These are phyloP conservation scores for Cephaloascus fragrans DNA, from an alignment of 805 yeast species.

Conservation along the genomic window DNA sequence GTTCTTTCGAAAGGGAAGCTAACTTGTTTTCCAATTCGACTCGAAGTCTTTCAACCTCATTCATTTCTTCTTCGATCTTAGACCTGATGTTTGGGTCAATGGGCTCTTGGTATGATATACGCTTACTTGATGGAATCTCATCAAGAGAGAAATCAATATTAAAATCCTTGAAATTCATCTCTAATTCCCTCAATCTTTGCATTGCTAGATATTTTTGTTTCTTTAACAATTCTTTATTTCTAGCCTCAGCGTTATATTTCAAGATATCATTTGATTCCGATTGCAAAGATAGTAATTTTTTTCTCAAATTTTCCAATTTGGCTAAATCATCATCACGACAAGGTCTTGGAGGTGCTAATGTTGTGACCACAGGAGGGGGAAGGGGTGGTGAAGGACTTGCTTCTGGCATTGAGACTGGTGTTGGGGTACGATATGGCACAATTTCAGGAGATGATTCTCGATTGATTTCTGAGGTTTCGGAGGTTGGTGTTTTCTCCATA, in stretches of 20 bases:
- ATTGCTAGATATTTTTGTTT: slow-evolving; percentile 58
- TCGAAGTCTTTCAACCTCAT: slow-evolving; percentile 30
- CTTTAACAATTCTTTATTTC: slow-evolving; percentile 45
- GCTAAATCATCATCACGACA: slow-evolving; percentile 41
- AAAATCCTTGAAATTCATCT: slow-evolving; percentile 54
- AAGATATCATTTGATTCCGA: slow-evolving; percentile 69
- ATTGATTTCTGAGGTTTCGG: slow-evolving; percentile 2
- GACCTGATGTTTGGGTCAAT: slow-evolving; percentile 23
- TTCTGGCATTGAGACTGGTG: neutral
- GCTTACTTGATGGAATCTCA: neutral
- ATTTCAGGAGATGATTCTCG: slow-evolving; percentile 6
- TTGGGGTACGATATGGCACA: neutral
- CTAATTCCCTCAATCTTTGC: slow-evolving; percentile 64
- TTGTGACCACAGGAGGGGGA: neutral
- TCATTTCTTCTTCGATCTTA: slow-evolving; percentile 29
- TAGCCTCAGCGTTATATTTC: slow-evolving; percentile 44
- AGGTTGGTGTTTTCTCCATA: slow-evolving; percentile 1
- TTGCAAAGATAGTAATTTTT: slow-evolving; percentile 52
- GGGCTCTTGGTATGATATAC: neutral
- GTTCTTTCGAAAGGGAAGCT: slow-evolving; percentile 8
- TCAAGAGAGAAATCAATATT: slow-evolving; percentile 38
- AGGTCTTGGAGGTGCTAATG: slow-evolving; percentile 25
- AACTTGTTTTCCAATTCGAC: slow-evolving; percentile 29
- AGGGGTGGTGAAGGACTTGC: neutral
- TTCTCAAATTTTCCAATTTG: slow-evolving; percentile 45